Conservation (phyloP, 305 asterid species). For the Fraxinus floribunda region DNA sequence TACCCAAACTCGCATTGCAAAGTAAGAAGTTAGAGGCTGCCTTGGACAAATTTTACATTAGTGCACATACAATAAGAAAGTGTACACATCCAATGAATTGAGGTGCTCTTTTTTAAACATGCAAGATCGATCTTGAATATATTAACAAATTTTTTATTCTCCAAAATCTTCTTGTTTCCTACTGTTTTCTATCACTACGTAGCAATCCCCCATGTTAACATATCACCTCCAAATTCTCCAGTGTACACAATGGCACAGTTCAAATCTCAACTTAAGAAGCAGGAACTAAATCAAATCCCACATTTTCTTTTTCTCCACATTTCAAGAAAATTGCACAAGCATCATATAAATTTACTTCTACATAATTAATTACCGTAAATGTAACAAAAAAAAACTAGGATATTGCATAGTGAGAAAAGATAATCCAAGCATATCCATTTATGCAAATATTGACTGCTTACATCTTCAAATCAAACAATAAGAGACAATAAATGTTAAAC, state of each 20-base stretch:
- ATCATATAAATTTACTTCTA: background rate
- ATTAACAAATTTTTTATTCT: too few species aligned
- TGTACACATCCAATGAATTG: too few species aligned
- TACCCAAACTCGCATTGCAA: too few species aligned
- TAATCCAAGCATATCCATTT: conserved; percentile 26
- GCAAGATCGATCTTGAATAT: too few species aligned
- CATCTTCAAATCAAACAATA: conserved; percentile 17
- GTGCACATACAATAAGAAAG: too few species aligned
- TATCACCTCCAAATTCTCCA: too few species aligned
- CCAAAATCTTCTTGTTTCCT: too few species aligned
- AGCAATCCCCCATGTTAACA: too few species aligned
- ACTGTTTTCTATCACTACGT: too few species aligned
- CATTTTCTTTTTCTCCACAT: background rate
- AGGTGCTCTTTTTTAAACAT: too few species aligned
- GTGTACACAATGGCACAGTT: background rate
- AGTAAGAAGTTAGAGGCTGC: too few species aligned
- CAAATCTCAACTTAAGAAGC: background rate
- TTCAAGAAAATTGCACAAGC: background rate
- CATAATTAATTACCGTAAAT: background rate
- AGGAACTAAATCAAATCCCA: conserved; percentile 9
- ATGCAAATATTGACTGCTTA: conserved; percentile 19
- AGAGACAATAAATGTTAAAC: conserved; percentile 11
- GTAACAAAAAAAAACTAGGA: background rate
- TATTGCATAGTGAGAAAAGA: conserved; percentile 21
- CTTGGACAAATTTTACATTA: too few species aligned